A percentile compares a stretch with the other conserved stretches of the same genome.
Evolutionary conservation across 495 filamentous ascomycete genomes (phyloP).

Genomic region (Xylaria scruposa): DNA sequence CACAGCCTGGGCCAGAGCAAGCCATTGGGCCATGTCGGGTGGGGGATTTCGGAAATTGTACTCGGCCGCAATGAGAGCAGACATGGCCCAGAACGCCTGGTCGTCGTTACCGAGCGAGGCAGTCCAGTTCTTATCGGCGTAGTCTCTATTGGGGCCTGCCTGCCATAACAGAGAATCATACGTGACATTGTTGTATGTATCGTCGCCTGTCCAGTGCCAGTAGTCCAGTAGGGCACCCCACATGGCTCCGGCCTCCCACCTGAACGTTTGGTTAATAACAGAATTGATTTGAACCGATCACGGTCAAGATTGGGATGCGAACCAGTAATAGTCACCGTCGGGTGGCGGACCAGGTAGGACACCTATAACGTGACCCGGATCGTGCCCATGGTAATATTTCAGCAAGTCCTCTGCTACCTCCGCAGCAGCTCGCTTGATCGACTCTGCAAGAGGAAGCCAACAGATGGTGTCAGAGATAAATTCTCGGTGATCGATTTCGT

Average conservation of each 20-base stretch:
- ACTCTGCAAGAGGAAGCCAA: constrained; percentile 44
- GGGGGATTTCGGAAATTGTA: constrained; percentile 70
- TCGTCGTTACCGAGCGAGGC: constrained; percentile 85
- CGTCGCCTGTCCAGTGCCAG: constrained; percentile 77
- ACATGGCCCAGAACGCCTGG: constrained; percentile 78
- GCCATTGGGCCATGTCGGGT: constrained; percentile 66
- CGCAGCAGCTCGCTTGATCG: constrained; percentile 62
- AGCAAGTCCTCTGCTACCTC: constrained; percentile 69
- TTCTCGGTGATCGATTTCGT: background rate
- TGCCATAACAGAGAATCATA: constrained; percentile 72
- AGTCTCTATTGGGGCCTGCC: constrained; percentile 69
- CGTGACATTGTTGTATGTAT: constrained; percentile 68
- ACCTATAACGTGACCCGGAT: constrained; percentile 66
- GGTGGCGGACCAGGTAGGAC: constrained; percentile 65
- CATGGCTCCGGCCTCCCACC: constrained; percentile 76
- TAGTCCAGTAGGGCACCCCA: constrained; percentile 80
- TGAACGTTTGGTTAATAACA: constrained; percentile 23
- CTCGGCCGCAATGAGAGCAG: constrained; percentile 77
- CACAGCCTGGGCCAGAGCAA: constrained; percentile 77
- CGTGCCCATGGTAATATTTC: constrained; percentile 68
- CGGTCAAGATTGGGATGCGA: constrained; percentile 12
- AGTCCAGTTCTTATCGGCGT: constrained; percentile 74
- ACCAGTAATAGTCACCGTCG: constrained; percentile 59
- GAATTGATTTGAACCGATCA: background rate
- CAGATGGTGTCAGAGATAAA: background rate